Percentiles rank a stretch among this genome's conserved stretches.
Conservation (phyloP, 371 early-diverging fungal genomes). For the Rhizopus delemar region DNA sequence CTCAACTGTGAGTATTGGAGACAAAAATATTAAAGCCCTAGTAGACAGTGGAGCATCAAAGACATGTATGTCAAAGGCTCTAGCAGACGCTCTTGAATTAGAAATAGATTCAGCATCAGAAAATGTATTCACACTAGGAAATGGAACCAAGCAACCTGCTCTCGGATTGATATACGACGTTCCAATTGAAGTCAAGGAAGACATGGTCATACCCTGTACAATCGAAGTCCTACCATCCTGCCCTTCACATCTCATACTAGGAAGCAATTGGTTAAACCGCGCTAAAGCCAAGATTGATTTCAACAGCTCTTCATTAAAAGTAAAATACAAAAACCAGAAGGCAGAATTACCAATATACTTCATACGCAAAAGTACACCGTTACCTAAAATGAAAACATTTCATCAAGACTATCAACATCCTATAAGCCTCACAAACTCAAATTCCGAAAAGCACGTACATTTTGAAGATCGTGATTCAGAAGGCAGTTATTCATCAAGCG, state of each 20-base stretch:
- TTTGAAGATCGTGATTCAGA: not conserved
- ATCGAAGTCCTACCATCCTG: conserved; percentile 7
- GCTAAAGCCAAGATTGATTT: conserved; percentile 3
- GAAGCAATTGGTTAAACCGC: conserved; percentile 3
- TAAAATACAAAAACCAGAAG: not conserved
- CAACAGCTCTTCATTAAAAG: not conserved
- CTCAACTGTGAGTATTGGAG: not conserved
- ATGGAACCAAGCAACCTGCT: conserved; percentile 11
- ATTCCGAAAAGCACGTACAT: not conserved
- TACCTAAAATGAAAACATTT: too few relatives aligned
- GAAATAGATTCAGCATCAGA: conserved; percentile 2
- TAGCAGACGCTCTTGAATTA: not conserved
- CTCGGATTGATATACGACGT: conserved; percentile 9
- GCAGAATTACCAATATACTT: not conserved
- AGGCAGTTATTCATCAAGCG: not conserved
- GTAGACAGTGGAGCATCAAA: conserved; percentile 2
- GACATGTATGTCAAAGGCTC: conserved; percentile 3
- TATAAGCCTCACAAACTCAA: too few relatives aligned
- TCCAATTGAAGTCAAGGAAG: not conserved
- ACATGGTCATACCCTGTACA: not conserved
- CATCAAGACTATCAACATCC: not conserved
- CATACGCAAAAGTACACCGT: not conserved
- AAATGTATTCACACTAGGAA: conserved; percentile 5
- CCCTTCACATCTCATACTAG: conserved; percentile 3
- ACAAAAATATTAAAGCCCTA: not conserved